Conservation (phyloP, 345 rosid genomes). For the Ricinus communis region DNA sequence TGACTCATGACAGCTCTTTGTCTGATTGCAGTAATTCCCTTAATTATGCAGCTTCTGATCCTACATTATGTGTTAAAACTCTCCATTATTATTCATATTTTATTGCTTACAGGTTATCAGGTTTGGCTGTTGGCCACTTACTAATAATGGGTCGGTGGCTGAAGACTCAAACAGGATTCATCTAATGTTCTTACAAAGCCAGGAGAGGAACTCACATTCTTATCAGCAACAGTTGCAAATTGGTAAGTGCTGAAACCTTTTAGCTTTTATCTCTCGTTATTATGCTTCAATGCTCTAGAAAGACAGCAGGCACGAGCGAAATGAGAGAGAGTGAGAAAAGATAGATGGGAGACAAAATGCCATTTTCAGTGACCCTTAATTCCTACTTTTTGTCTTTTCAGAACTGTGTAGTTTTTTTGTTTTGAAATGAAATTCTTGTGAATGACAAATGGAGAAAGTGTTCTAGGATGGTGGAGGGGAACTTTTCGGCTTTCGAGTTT, state of each 20-base stretch:
- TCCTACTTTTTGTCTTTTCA: conserved; percentile 47
- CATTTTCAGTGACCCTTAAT: conserved; percentile 26
- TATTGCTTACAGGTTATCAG: conserved; percentile 38
- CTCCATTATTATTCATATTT: conserved; percentile 32
- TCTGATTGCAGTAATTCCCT: conserved; percentile 26
- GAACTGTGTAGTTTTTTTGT: conserved; percentile 19
- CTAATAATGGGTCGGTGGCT: conserved; percentile 19
- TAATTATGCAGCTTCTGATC: conserved; percentile 16
- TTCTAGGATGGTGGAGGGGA: conserved; percentile 27
- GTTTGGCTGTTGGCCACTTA: conserved; percentile 64
- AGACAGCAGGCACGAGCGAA: conserved; percentile 22
- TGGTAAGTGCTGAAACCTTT: conserved; percentile 19
- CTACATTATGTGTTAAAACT: conserved; percentile 20
- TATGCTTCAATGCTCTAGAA: conserved; percentile 40
- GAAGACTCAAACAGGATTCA: conserved; percentile 12
- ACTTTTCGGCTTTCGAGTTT: conserved; percentile 44
- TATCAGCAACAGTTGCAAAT: conserved; percentile 28
- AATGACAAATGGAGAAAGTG: conserved; percentile 19
- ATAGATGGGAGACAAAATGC: conserved; percentile 38
- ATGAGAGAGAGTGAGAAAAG: conserved; percentile 12
- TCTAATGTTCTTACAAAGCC: conserved; percentile 12
- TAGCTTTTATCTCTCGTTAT: conserved; percentile 10
- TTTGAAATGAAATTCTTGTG: conserved; percentile 19
- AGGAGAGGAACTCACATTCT: conserved; percentile 18
- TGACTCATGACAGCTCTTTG: conserved; percentile 46